Evolutionary conservation across 1,284 basidiomycete genomes (phyloP).

Genomic region (Porodaedalea pini): DNA sequence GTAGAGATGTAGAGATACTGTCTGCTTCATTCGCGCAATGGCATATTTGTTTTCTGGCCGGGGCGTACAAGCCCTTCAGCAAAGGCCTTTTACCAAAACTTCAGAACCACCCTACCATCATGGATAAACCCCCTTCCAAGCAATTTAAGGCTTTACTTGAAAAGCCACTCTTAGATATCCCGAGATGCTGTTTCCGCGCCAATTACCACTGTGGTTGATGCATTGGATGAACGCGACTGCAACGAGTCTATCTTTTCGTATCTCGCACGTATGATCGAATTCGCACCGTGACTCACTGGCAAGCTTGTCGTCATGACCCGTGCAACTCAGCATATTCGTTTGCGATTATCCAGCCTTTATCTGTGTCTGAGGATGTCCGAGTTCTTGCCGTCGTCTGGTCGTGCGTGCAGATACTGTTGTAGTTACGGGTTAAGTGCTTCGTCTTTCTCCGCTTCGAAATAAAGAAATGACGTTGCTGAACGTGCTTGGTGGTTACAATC

Average conservation of each 20-base stretch:
- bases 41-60: not conserved
- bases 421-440: no score
- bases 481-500: no score
- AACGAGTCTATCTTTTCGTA: not conserved
- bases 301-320: not conserved
- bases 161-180: not conserved
- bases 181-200: not conserved
- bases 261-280: not conserved
- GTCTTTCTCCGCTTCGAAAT: no score
- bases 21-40: not conserved
- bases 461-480: no score
- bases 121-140: not conserved
- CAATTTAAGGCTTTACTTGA: not conserved
- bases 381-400: no score
- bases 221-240: slow-evolving; percentile 12
- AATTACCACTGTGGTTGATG: slow-evolving; percentile 8
- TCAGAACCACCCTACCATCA: not conserved
- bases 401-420: no score
- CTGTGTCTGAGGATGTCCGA: no score
- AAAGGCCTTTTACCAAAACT: no score
- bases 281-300: not conserved
- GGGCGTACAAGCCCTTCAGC: no score
- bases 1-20: not conserved
- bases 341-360: not conserved
- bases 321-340: not conserved